These are phyloP conservation scores for Effrenium voratum DNA, from an alignment of 73 alveolate species.

Conservation along the genomic window DNA sequence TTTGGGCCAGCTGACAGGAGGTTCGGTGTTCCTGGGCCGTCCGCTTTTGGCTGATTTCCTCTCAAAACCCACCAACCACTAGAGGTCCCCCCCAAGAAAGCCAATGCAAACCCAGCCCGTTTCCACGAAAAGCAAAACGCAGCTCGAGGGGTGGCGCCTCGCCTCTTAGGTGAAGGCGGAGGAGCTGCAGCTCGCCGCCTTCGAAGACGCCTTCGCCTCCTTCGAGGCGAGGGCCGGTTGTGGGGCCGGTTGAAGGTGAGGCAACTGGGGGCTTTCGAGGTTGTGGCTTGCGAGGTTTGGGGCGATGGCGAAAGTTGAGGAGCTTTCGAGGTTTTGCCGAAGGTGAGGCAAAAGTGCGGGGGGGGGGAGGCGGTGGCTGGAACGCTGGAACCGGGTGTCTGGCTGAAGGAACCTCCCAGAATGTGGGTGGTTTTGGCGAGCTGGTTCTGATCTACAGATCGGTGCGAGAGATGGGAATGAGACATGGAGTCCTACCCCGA, in stretches of 20 bases:
- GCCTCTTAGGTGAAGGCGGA: slow-evolving; percentile 64
- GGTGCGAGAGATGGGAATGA: no score
- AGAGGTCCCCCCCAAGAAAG: no score
- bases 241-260: neutral
- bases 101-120: no score
- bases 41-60: neutral
- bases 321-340: neutral
- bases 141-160: neutral
- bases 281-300: neutral
- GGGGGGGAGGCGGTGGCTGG: neutral
- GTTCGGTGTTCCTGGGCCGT: neutral
- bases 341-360: neutral
- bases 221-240: slow-evolving; percentile 15
- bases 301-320: neutral
- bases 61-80: no score
- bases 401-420: no score
- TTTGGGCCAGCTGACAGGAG: no score
- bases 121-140: no score
- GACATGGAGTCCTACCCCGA: no score
- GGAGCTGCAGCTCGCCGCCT: slow-evolving; percentile 56
- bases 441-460: no score
- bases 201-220: slow-evolving; percentile 60
- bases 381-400: neutral
- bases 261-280: neutral
- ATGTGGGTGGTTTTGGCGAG: no score